Conservation (phyloP, 2,329 filamentous ascomycete genomes). For the Alternaria arbusti region DNA sequence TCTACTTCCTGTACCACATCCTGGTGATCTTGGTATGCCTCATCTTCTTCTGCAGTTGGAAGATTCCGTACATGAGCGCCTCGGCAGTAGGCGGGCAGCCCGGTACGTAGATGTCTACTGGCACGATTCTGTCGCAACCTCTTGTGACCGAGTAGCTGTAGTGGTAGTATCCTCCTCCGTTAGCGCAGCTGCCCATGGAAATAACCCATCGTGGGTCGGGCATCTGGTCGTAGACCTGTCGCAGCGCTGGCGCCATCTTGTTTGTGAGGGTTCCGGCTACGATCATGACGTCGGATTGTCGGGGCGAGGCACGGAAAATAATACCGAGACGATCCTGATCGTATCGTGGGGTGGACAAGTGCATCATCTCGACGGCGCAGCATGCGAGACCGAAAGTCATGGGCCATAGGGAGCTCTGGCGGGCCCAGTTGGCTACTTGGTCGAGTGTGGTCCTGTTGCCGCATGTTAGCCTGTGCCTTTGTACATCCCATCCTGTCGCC, state of each 20-base stretch:
- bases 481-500: neutral
- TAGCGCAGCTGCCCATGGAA: slow-evolving; percentile 84
- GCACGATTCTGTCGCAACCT: slow-evolving; percentile 80
- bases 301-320: slow-evolving; percentile 88
- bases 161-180: slow-evolving; percentile 86
- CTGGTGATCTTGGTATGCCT: slow-evolving; percentile 63
- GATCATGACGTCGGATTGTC: slow-evolving; percentile 94
- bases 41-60: slow-evolving; percentile 82
- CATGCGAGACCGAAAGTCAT: slow-evolving; percentile 91
- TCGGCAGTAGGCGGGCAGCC: slow-evolving; percentile 68
- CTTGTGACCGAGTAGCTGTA: slow-evolving; percentile 82
- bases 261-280: slow-evolving; percentile 92
- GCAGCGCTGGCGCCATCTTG: slow-evolving; percentile 91
- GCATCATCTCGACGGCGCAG: slow-evolving; percentile 95
- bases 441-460: slow-evolving; percentile 74
- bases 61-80: slow-evolving; percentile 67
- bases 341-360: slow-evolving; percentile 88
- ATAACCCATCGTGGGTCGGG: slow-evolving; percentile 88
- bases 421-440: slow-evolving; percentile 83
- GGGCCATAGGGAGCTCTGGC: slow-evolving; percentile 88
- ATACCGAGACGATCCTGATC: slow-evolving; percentile 90
- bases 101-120: slow-evolving; percentile 82
- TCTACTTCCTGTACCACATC: slow-evolving; percentile 65
- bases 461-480: slow-evolving; percentile 21
- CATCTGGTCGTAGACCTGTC: slow-evolving; percentile 96